Conservation (phyloP, 495 filamentous ascomycete genomes). For the Margaritispora aquatica region DNA sequence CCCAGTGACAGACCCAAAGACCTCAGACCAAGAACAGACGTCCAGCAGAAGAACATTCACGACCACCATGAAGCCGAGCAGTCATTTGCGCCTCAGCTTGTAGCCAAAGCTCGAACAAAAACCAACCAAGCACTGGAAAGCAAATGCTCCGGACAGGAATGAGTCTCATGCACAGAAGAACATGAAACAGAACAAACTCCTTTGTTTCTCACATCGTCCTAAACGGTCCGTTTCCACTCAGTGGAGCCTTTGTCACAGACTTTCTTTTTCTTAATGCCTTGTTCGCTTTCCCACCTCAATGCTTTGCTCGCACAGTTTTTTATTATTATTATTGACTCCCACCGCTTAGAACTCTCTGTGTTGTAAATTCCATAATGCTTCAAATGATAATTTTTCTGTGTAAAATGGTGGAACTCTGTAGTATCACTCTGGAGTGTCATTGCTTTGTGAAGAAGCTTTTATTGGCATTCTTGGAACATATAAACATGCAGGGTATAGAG, state of each 20-base stretch:
- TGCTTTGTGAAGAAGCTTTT: too few relatives aligned
- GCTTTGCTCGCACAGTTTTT: too few relatives aligned
- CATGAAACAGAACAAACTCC: constrained; percentile 6
- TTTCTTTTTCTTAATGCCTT: neutral
- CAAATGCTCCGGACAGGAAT: neutral
- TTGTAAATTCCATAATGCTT: too few relatives aligned
- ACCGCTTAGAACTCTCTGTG: too few relatives aligned
- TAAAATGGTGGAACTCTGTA: too few relatives aligned
- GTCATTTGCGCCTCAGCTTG: neutral
- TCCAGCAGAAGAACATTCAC: neutral
- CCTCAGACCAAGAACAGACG: too few relatives aligned
- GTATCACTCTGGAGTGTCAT: too few relatives aligned
- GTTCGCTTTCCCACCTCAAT: neutral
- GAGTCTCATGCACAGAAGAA: neutral
- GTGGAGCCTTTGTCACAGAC: constrained; percentile 14
- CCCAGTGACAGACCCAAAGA: too few relatives aligned
- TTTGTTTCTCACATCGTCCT: constrained; percentile 1
- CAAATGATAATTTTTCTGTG: too few relatives aligned
- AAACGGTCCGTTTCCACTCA: neutral
- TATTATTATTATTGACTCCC: too few relatives aligned
- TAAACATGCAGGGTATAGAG: too few relatives aligned
- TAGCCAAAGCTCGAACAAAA: neutral
- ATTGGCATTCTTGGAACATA: too few relatives aligned
- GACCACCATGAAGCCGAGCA: neutral
- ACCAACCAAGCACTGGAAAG: neutral